phyloP scores from a whole-genome alignment of 805 yeast species.

The Scheffersomyces stipitis region DNA sequence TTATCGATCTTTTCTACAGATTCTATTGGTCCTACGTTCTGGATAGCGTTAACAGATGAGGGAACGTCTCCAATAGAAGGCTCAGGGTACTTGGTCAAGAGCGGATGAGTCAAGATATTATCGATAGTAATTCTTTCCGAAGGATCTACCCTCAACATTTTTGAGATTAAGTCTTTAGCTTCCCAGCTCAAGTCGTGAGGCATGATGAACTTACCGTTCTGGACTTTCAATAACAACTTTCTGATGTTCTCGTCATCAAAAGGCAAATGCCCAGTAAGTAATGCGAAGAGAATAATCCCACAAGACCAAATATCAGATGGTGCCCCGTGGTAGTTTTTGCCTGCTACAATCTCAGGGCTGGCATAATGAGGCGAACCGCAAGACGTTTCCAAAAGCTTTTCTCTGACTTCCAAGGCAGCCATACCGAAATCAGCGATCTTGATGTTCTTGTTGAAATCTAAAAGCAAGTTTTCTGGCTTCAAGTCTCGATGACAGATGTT shows the following conservation, averaged over 20 bases:
- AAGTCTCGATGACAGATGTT: slow-evolving; percentile 88
- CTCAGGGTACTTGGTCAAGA: slow-evolving; percentile 69
- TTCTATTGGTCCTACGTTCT: slow-evolving; percentile 32
- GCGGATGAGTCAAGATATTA: slow-evolving; percentile 77
- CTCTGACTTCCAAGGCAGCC: slow-evolving; percentile 93
- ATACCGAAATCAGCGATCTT: slow-evolving; percentile 98
- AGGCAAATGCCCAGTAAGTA: slow-evolving; percentile 92
- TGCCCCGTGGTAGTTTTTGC: slow-evolving; percentile 92
- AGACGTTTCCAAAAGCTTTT: slow-evolving; percentile 82
- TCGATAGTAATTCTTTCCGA: slow-evolving; percentile 72
- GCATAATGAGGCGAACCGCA: slow-evolving; percentile 99
- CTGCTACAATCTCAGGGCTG: slow-evolving; percentile 96
- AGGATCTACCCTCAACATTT: slow-evolving; percentile 85
- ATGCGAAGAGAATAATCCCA: slow-evolving; percentile 91
- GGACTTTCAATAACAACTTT: slow-evolving; percentile 83
- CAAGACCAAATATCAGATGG: slow-evolving; percentile 98
- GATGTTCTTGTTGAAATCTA: slow-evolving; percentile 83
- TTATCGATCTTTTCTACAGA: slow-evolving; percentile 57
- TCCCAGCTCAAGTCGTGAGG: slow-evolving; percentile 77
- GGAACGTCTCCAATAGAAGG: slow-evolving; percentile 16
- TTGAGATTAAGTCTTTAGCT: slow-evolving; percentile 80
- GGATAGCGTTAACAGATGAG: slow-evolving; percentile 10
- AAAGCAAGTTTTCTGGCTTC: slow-evolving; percentile 75
- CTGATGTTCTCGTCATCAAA: slow-evolving; percentile 96
- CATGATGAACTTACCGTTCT: slow-evolving; percentile 82